phyloP scores from a whole-genome alignment of 2,329 filamentous ascomycete genomes.

The Botryosphaeria dothidea region DNA sequence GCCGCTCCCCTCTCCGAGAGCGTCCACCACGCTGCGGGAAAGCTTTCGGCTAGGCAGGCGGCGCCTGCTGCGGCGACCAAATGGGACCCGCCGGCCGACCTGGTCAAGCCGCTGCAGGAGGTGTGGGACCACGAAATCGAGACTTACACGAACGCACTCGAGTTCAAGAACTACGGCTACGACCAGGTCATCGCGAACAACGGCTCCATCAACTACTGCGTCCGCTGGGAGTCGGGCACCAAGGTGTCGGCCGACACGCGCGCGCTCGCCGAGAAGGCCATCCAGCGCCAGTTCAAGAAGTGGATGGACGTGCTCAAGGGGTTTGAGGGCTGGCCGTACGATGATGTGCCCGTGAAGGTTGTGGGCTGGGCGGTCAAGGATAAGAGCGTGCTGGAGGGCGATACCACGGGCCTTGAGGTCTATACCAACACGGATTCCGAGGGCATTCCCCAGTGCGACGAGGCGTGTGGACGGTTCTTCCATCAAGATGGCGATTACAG shows the following conservation, averaged over 20 bases:
- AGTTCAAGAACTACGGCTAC: constrained; percentile 34
- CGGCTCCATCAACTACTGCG: constrained; percentile 44
- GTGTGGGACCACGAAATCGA: constrained; percentile 29
- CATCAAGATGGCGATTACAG: constrained; percentile 45
- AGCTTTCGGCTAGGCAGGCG: neutral
- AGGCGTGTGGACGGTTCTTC: constrained; percentile 47
- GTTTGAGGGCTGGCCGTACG: constrained; percentile 47
- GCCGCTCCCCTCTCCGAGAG: neutral
- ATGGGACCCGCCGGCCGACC: constrained; percentile 30
- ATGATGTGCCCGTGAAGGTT: constrained; percentile 42
- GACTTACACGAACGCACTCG: constrained; percentile 27
- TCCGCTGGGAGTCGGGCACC: constrained; percentile 46
- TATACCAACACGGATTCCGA: constrained; percentile 44
- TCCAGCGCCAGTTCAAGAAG: constrained; percentile 41
- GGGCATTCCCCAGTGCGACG: constrained; percentile 46
- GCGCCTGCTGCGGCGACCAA: constrained; percentile 23
- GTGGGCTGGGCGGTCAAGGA: constrained; percentile 49
- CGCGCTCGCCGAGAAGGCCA: constrained; percentile 36
- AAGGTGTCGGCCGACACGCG: constrained; percentile 43
- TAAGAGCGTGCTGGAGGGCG: constrained; percentile 37
- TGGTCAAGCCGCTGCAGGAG: constrained; percentile 26
- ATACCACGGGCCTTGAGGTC: constrained; percentile 39
- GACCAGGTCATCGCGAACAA: constrained; percentile 33
- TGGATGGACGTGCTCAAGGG: constrained; percentile 48
- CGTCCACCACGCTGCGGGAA: neutral